These are phyloP conservation scores for Lactifluus hygrophoroides DNA, from an alignment of 768 basidiomycete species.

Conservation along the genomic window DNA sequence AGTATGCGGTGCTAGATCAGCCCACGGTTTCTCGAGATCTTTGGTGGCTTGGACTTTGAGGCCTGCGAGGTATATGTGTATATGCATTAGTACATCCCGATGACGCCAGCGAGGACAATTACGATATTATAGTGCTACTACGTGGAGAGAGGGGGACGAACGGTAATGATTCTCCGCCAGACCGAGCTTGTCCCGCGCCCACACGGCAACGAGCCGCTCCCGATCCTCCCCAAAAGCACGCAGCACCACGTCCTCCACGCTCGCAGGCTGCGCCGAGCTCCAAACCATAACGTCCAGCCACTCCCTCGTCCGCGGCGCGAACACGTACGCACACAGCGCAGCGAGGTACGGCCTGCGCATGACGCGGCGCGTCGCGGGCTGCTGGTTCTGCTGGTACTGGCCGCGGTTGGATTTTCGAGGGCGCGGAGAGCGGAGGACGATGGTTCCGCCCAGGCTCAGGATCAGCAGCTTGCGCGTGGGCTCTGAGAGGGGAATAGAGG, in stretches of 20 bases:
- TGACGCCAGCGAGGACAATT: no score
- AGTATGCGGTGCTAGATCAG: slow-evolving; percentile 30
- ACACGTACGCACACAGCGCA: slow-evolving; percentile 54
- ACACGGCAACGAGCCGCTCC: slow-evolving; percentile 48
- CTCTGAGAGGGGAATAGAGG: slow-evolving; percentile 25
- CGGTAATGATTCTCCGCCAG: slow-evolving; percentile 51
- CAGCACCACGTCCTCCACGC: slow-evolving; percentile 66
- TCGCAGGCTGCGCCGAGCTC: slow-evolving; percentile 80
- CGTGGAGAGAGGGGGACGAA: no score
- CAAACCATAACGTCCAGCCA: slow-evolving; percentile 87
- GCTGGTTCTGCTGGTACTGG: neutral
- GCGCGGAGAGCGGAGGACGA: slow-evolving; percentile 51
- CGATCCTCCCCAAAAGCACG: slow-evolving; percentile 42
- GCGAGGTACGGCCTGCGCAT: slow-evolving; percentile 60
- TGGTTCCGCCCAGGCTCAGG: slow-evolving; percentile 68
- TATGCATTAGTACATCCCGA: no score
- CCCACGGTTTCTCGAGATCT: slow-evolving; percentile 65
- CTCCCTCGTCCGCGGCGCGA: slow-evolving; percentile 44
- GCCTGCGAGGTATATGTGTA: slow-evolving; percentile 13
- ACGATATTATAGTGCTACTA: no score
- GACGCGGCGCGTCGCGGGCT: slow-evolving; percentile 30
- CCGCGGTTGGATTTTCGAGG: neutral
- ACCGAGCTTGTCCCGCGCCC: slow-evolving; percentile 76
- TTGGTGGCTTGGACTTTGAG: slow-evolving; percentile 55
- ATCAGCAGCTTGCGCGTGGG: slow-evolving; percentile 55